Base-by-base conservation (phyloP, 2,329 filamentous ascomycete genomes). In the Penicillium hordei region DNA sequence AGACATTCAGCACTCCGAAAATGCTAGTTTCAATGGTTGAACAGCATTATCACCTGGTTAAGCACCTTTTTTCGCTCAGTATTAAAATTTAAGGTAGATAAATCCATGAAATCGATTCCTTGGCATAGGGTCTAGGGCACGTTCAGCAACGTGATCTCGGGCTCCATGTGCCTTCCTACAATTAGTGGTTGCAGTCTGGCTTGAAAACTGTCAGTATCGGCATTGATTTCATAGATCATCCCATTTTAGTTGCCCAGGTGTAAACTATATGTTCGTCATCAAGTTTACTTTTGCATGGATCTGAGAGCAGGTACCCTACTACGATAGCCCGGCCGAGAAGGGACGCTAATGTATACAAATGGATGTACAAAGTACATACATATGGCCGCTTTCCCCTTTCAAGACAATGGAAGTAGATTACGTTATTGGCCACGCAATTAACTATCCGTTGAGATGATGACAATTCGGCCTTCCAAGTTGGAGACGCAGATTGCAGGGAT, bases 121-220 rank as follows among this genome's bases (percentile, higher is more conserved):
- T 45, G 45, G 31, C 19, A 13, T 52, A 52, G 50, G 49, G 50
- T 52, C 39, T 52, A 52, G 50, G 50, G 50, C 50, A 52, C 2
- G 17, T 12, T 25, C 10, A 17, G 8, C 10, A 52, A 45, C 39
- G 50, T 52, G 50, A 45, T 45, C 50, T 52, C 21, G 17, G 15
- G 29, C 29, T 34, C 13, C 15, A 34, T 34, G 15, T 34, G 8
- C 33, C 33, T 34, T 34, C 31, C 21, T 23, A 23, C 21, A 23
- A 23, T 3, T 27, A n/a, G 23, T 17, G 12, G 15, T 29, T 44
- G 29, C 25, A 15, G 25, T 17, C 42, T 29, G 17, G 9, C 9
- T 29, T 42, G 6, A 19, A 44, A 19, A n/a, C 3, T 4, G 25
- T 19, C 25, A 13, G 6, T 29, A 13, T 29, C 4, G 19, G 12